Percentiles rank a stretch among this genome's conserved stretches.
These are phyloP conservation scores for Nidularia pulvinata DNA, from an alignment of 768 basidiomycete genomes.

Conservation along the genomic window DNA sequence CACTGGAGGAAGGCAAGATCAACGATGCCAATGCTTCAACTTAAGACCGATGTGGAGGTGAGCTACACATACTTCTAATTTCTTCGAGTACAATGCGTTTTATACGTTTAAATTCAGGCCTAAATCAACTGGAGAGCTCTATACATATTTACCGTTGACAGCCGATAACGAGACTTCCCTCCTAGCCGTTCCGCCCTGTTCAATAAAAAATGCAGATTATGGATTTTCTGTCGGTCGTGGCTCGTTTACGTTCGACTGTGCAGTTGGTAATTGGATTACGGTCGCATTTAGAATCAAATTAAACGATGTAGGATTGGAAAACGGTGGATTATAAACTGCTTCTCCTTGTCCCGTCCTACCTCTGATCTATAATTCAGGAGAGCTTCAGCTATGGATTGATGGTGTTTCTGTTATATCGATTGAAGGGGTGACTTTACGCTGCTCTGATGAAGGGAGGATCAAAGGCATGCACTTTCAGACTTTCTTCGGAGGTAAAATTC, in stretches of 20 bases:
- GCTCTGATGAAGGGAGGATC: slow-evolving; percentile 40
- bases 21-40: slow-evolving; percentile 68
- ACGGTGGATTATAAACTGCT: slow-evolving; percentile 40
- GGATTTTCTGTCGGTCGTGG: slow-evolving; percentile 71
- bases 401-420: slow-evolving; percentile 55
- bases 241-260: slow-evolving; percentile 52
- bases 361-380: slow-evolving; percentile 36
- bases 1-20: slow-evolving; percentile 63
- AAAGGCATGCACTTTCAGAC: slow-evolving; percentile 77
- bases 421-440: slow-evolving; percentile 45
- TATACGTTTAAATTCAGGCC: slow-evolving; percentile 27
- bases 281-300: slow-evolving; percentile 70
- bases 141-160: slow-evolving; percentile 65
- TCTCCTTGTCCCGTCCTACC: background rate
- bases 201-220: slow-evolving; percentile 53
- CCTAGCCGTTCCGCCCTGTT: slow-evolving; percentile 44
- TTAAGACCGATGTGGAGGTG: slow-evolving; percentile 76
- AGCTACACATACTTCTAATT: background rate
- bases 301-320: slow-evolving; percentile 55
- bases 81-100: too few species aligned
- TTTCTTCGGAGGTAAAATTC: slow-evolving; percentile 68
- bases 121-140: slow-evolving; percentile 60
- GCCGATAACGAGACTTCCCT: slow-evolving; percentile 39
- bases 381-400: slow-evolving; percentile 65
- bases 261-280: slow-evolving; percentile 56